A percentile compares a stretch with the other conserved stretches of the same genome.
phyloP scores from a whole-genome alignment of 2,329 filamentous ascomycete genomes.

The Ophiostoma angusticollis region DNA sequence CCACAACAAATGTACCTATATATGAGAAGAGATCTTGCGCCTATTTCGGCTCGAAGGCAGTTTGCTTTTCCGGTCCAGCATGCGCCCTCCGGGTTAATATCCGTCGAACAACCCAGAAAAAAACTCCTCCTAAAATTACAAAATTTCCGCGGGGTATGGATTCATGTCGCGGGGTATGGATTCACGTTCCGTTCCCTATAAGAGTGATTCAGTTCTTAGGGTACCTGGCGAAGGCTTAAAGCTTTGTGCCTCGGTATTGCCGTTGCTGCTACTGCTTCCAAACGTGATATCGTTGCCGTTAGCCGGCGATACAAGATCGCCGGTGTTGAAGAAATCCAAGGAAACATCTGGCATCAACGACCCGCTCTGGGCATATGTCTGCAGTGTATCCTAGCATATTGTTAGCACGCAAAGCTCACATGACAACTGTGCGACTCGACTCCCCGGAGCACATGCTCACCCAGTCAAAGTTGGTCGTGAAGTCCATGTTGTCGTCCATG shows the following conservation, averaged over 20 bases:
- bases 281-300: not conserved
- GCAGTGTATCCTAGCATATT: slow-evolving; percentile 35
- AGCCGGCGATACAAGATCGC: not conserved
- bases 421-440: too few species aligned
- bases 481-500: slow-evolving; percentile 26
- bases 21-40: too few species aligned
- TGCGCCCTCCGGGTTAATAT: not conserved
- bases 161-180: too few species aligned
- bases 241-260: too few species aligned
- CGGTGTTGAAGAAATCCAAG: slow-evolving; percentile 33
- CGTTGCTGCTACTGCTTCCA: not conserved
- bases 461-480: slow-evolving; percentile 45
- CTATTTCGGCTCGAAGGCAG: not conserved
- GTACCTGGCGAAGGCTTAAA: too few species aligned
- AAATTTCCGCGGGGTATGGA: too few species aligned
- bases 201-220: too few species aligned
- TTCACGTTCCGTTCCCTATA: too few species aligned
- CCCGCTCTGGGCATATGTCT: slow-evolving; percentile 43
- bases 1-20: too few species aligned
- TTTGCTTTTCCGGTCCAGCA: not conserved
- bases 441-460: too few species aligned
- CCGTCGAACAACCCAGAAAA: not conserved
- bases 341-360: slow-evolving; percentile 39
- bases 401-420: not conserved
- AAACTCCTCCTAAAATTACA: not conserved